These are phyloP conservation scores for Saccharomycopsis amapae DNA, from an alignment of 805 yeast species.

Conservation along the genomic window DNA sequence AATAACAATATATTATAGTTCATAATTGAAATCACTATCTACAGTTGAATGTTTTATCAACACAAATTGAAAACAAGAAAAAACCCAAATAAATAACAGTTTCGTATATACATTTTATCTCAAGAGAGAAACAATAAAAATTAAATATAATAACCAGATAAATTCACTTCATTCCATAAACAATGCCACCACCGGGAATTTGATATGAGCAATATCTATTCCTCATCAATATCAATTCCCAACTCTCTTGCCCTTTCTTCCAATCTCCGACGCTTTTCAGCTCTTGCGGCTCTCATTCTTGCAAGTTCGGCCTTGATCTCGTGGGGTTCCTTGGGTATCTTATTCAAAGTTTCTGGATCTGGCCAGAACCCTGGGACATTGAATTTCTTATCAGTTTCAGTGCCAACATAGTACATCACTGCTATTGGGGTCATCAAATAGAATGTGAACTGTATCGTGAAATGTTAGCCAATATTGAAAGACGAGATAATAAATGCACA, in stretches of 20 bases:
- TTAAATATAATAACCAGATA: neutral
- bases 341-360: constrained; percentile 84
- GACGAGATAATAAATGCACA: neutral
- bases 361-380: constrained; percentile 97
- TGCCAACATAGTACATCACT: constrained; percentile 92
- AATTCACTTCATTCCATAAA: neutral
- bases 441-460: constrained; percentile 54
- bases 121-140: neutral
- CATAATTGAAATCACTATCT: too few relatives aligned
- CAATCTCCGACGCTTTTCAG: constrained; percentile 63
- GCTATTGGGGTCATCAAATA: constrained; percentile 79
- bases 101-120: neutral
- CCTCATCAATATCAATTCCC: constrained; percentile 20
- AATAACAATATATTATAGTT: too few relatives aligned
- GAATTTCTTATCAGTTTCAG: constrained; percentile 81
- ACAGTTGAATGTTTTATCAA: too few relatives aligned
- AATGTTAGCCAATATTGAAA: constrained; percentile 3
- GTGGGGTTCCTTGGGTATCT: constrained; percentile 87
- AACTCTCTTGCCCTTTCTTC: constrained; percentile 62
- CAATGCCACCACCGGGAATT: neutral
- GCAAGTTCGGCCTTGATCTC: constrained; percentile 90
- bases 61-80: too few relatives aligned
- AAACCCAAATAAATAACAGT: too few relatives aligned
- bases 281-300: constrained; percentile 68
- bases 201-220: neutral